Conservation (phyloP, 768 basidiomycete species). For the Boletus tomentosulus region DNA sequence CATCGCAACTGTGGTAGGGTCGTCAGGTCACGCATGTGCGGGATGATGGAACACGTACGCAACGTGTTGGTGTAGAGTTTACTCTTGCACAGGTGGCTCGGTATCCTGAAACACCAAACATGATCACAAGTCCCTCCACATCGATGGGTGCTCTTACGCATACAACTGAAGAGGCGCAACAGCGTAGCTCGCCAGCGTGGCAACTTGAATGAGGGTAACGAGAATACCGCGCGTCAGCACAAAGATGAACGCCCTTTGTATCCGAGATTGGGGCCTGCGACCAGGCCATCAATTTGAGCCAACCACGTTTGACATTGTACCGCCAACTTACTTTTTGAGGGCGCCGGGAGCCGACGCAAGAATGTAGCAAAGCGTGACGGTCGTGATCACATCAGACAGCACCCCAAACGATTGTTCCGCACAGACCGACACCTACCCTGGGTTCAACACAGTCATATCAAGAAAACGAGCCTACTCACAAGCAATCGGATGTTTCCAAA, state of each 20-base stretch:
- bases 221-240: conserved; percentile 14
- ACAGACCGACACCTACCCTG: neutral
- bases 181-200: neutral
- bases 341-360: conserved; percentile 6
- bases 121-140: neutral
- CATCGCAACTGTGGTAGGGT: conserved; percentile 6
- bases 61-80: conserved; percentile 6
- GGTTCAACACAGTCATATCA: neutral
- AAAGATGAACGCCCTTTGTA: conserved; percentile 8
- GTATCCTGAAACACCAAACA: conserved; percentile 2
- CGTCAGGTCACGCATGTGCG: neutral
- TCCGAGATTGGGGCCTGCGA: conserved; percentile 3
- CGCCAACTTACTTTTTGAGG: conserved; percentile 2
- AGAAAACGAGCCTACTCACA: neutral
- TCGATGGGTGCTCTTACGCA: conserved; percentile 2
- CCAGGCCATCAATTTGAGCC: neutral
- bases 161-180: neutral
- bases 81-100: conserved; percentile 7
- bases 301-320: neutral
- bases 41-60: neutral
- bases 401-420: conserved; percentile 5
- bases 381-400: conserved; percentile 5
- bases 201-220: conserved; percentile 10
- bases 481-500: neutral
- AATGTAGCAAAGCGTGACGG: conserved; percentile 8